A percentile compares a stretch with the other conserved stretches of the same genome.
phyloP scores from a whole-genome alignment of 352 stramenopile species.

The Globisporangium nodosum region DNA sequence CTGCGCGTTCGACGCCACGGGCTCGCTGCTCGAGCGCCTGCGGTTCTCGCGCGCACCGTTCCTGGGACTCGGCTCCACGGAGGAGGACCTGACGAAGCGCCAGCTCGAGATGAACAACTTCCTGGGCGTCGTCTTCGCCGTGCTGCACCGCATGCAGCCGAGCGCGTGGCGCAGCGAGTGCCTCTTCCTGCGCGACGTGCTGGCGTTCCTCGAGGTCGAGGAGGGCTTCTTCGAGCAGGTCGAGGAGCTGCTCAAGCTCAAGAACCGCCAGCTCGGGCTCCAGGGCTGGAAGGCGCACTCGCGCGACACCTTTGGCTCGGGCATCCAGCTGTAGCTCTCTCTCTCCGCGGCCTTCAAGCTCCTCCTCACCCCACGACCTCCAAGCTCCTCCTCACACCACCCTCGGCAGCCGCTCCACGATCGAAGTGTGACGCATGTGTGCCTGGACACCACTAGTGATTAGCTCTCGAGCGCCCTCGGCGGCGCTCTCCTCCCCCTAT shows the following conservation, averaged over 20 bases:
- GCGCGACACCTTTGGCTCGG: constrained; percentile 68
- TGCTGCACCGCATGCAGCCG: constrained; percentile 72
- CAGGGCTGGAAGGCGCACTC: constrained; percentile 75
- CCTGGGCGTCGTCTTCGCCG: constrained; percentile 71
- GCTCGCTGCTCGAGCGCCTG: constrained; percentile 65
- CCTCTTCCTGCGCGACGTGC: constrained; percentile 75
- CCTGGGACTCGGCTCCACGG: constrained; percentile 39
- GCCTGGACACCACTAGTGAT: background rate
- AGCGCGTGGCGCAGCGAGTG: constrained; percentile 63
- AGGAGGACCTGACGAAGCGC: constrained; percentile 49
- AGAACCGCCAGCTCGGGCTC: constrained; percentile 64
- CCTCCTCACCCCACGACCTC: background rate
- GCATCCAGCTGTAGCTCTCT: constrained; percentile 44
- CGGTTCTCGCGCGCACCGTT: constrained; percentile 76
- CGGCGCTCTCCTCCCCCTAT: background rate
- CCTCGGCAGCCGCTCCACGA: background rate
- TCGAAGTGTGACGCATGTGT: background rate
- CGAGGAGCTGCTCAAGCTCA: constrained; percentile 54
- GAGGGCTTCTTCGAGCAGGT: constrained; percentile 68
- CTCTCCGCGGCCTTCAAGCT: background rate
- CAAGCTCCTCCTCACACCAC: background rate
- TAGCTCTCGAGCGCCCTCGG: background rate
- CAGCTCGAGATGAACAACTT: constrained; percentile 84
- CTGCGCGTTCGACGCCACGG: constrained; percentile 68
- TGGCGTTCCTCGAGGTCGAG: constrained; percentile 74